These are phyloP conservation scores for Polysphondylium violaceum DNA, from an alignment of 78 protist genomes.

Conservation along the genomic window DNA sequence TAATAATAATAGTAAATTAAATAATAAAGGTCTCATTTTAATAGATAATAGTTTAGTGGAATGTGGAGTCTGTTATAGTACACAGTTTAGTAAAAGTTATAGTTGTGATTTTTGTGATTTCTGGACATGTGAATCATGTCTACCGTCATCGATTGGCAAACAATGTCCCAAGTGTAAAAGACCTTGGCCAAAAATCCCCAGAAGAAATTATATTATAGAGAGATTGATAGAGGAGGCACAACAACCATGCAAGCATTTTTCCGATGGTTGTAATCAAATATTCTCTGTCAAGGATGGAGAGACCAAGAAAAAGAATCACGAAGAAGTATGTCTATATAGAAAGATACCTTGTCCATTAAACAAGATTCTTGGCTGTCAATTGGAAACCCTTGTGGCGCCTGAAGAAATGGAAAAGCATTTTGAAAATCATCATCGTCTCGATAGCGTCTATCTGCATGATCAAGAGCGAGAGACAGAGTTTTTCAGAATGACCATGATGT, in stretches of 20 bases:
- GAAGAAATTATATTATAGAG: slow-evolving; percentile 60
- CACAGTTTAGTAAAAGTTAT: slow-evolving; percentile 48
- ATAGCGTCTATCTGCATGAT: slow-evolving; percentile 55
- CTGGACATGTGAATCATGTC: slow-evolving; percentile 72
- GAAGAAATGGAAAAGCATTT: slow-evolving; percentile 68
- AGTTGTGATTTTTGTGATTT: slow-evolving; percentile 75
- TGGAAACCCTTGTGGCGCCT: slow-evolving; percentile 16
- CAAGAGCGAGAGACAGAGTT: slow-evolving; percentile 72
- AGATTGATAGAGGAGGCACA: slow-evolving; percentile 49
- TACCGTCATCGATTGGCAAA: slow-evolving; percentile 1
- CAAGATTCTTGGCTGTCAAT: slow-evolving; percentile 63
- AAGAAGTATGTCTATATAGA: slow-evolving; percentile 42
- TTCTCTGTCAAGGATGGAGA: slow-evolving; percentile 19
- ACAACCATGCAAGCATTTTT: slow-evolving; percentile 22
- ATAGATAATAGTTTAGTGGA: slow-evolving; percentile 55
- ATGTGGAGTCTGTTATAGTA: slow-evolving; percentile 54
- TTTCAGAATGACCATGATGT: slow-evolving; percentile 69
- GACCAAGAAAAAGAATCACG: slow-evolving; percentile 15
- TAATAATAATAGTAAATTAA: neutral
- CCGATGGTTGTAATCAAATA: slow-evolving; percentile 44
- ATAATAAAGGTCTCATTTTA: slow-evolving; percentile 1
- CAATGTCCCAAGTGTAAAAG: slow-evolving; percentile 67
- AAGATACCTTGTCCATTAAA: slow-evolving; percentile 59
- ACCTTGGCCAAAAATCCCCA: slow-evolving; percentile 70
- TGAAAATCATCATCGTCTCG: slow-evolving; percentile 59